Evolutionary conservation across 192 early-diverging fungal genomes (phyloP).

Genomic region (Cetraspora pellucida): DNA sequence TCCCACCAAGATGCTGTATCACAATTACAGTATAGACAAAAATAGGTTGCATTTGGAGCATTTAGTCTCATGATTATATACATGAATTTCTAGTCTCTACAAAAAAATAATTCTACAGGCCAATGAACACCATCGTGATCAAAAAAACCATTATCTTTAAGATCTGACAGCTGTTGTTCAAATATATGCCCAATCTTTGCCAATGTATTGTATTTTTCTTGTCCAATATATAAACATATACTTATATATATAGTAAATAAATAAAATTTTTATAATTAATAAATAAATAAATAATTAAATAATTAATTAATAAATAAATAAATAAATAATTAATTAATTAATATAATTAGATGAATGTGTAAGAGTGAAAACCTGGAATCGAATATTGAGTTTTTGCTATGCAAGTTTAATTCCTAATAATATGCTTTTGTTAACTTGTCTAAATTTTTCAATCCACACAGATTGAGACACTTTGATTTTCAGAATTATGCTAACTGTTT

Average conservation of each 20-base stretch:
- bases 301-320: too few relatives aligned
- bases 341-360: too few relatives aligned
- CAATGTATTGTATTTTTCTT: background rate
- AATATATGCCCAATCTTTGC: background rate
- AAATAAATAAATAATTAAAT: too few relatives aligned
- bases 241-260: background rate
- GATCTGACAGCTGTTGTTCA: background rate
- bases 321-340: too few relatives aligned
- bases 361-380: too few relatives aligned
- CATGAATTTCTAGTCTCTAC: background rate
- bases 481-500: too few relatives aligned
- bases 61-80: slow-evolving; percentile 3
- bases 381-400: too few relatives aligned
- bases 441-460: too few relatives aligned
- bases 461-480: too few relatives aligned
- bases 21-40: slow-evolving; percentile 13
- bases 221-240: background rate
- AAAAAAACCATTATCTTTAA: background rate
- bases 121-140: background rate
- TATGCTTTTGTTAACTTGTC: too few relatives aligned
- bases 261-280: background rate
- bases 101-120: slow-evolving; percentile 1
- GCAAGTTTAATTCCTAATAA: too few relatives aligned
- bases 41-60: background rate
- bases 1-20: background rate